These are phyloP conservation scores for Pyrenophora tritici-repentis DNA, from an alignment of 2,329 filamentous ascomycete species.

Conservation along the genomic window DNA sequence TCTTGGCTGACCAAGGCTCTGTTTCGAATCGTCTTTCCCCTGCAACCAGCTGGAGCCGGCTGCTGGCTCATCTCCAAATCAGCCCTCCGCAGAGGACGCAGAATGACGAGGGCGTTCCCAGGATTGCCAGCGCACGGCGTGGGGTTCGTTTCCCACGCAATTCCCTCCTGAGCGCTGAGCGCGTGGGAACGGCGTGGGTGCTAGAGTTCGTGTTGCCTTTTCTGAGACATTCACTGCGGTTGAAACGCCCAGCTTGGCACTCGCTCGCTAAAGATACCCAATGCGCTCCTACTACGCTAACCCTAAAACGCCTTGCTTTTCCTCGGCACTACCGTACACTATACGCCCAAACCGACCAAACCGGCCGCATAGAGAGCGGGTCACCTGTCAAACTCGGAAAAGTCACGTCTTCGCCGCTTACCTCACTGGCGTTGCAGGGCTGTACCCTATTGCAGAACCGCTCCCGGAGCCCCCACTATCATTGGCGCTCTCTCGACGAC, in stretches of 20 bases:
- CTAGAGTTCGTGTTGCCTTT: conserved; percentile 7
- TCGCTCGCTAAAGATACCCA: conserved; percentile 25
- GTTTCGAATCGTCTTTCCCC: conserved; percentile 4
- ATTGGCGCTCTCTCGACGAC: conserved; percentile 16
- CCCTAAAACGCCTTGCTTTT: conserved; percentile 3
- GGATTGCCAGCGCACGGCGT: conserved; percentile 10
- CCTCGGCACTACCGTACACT: conserved; percentile 16
- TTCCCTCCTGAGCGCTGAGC: conserved; percentile 12
- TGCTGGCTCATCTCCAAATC: too few relatives aligned
- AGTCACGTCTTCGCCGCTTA: conserved; percentile 4
- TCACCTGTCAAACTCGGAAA: conserved; percentile 19
- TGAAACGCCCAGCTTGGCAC: conserved; percentile 21
- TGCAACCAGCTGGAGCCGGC: neutral
- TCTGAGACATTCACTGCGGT: conserved; percentile 24
- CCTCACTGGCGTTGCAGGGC: conserved; percentile 8
- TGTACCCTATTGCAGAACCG: neutral
- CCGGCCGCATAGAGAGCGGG: conserved; percentile 17
- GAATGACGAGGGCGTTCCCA: neutral
- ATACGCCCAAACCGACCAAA: conserved; percentile 3
- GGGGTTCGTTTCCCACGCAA: conserved; percentile 11
- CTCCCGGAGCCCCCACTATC: conserved; percentile 1
- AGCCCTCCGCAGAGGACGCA: too few relatives aligned
- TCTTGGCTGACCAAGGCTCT: conserved; percentile 36
- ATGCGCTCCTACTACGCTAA: neutral
- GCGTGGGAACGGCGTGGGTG: conserved; percentile 20